Conservation (phyloP, 495 filamentous ascomycete species). For the Trichodelitschia bisporula region DNA sequence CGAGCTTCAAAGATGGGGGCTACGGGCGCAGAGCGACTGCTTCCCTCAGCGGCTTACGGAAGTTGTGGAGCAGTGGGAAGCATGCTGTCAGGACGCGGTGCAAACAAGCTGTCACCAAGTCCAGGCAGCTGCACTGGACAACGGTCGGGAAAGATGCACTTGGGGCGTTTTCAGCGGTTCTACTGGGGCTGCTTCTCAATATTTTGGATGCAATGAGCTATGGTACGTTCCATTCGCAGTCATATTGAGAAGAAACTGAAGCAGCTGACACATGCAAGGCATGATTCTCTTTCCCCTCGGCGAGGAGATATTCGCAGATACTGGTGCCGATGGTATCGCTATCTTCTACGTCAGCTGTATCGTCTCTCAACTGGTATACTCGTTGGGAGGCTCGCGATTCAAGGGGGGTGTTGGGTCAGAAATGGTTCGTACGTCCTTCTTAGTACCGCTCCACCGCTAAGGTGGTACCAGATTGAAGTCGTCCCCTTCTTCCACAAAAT, state of each 20-base stretch:
- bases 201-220: constrained; percentile 89
- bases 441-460: no score
- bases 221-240: constrained; percentile 32
- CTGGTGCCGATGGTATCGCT: constrained; percentile 82
- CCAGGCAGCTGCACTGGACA: no score
- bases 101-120: no score
- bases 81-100: no score
- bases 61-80: no score
- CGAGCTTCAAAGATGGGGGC: no score
- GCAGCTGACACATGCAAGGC: constrained; percentile 19
- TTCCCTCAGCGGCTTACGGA: no score
- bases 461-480: constrained; percentile 48
- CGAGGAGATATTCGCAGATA: constrained; percentile 50
- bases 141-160: no score
- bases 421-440: constrained; percentile 49
- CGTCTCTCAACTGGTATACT: constrained; percentile 81
- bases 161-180: no score
- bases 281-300: constrained; percentile 92
- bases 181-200: constrained; percentile 74
- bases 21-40: no score
- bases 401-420: constrained; percentile 88
- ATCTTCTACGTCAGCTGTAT: constrained; percentile 99
- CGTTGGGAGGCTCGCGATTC: constrained; percentile 62
- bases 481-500: constrained; percentile 96
- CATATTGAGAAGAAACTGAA: not conserved